Evolutionary conservation across 345 rosid species (phyloP).

Genomic region (Eucalyptus cloeziana): DNA sequence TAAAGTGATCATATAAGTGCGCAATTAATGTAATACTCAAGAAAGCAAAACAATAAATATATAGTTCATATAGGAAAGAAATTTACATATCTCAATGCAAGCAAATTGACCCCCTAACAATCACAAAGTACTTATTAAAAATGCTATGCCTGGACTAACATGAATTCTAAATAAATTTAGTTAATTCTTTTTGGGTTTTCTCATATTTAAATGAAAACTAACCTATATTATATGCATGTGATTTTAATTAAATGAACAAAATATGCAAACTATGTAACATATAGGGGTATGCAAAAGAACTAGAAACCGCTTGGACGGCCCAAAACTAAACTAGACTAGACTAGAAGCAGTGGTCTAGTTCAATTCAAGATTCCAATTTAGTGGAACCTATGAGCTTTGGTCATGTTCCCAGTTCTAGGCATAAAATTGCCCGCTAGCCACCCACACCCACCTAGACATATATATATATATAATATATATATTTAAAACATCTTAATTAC

Average conservation of each 20-base stretch:
- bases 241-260: too few relatives aligned
- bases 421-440: fast-evolving
- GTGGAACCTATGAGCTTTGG: too few relatives aligned
- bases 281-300: too few relatives aligned
- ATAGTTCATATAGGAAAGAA: not conserved
- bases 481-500: too few relatives aligned
- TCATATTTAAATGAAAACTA: too few relatives aligned
- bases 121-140: not conserved
- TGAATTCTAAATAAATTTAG: not conserved
- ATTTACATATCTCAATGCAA: not conserved
- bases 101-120: not conserved
- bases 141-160: not conserved
- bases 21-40: not conserved
- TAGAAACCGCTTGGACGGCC: too few relatives aligned
- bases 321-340: too few relatives aligned
- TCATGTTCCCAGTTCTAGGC: fast-evolving
- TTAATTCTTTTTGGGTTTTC: not conserved
- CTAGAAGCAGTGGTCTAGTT: fast-evolving
- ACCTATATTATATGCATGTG: not conserved
- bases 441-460: too few relatives aligned
- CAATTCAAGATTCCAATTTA: too few relatives aligned
- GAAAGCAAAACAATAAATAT: not conserved
- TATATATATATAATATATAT: too few relatives aligned
- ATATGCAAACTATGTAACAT: not conserved
- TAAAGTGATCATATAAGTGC: not conserved